A percentile compares a stretch with the other conserved stretches of the same genome.
phyloP scores from a whole-genome alignment of 768 basidiomycete species.

The Royoungia palumana region DNA sequence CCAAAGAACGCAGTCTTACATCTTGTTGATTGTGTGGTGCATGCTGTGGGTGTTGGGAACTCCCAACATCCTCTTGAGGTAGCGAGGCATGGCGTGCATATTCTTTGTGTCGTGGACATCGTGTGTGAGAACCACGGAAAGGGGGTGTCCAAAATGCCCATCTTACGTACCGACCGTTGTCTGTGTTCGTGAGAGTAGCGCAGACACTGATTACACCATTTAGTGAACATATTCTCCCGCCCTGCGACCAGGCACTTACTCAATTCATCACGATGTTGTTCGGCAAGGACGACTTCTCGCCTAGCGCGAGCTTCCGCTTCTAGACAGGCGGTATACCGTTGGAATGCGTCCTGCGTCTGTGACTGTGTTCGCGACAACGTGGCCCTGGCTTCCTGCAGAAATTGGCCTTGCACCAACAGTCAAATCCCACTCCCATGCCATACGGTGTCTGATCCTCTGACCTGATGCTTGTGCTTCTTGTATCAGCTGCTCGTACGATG shows the following conservation, averaged over 20 bases:
- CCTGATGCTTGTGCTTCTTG: constrained; percentile 61
- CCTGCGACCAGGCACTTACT: constrained; percentile 29
- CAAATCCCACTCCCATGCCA: constrained; percentile 1
- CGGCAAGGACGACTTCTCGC: constrained; percentile 58
- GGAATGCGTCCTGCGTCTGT: constrained; percentile 69
- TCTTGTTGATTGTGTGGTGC: constrained; percentile 31
- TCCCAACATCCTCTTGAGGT: constrained; percentile 29
- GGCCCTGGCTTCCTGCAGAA: constrained; percentile 57
- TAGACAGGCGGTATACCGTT: constrained; percentile 64
- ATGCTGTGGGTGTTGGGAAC: constrained; percentile 30
- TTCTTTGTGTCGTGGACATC: constrained; percentile 22
- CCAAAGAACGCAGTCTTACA: constrained; percentile 26
- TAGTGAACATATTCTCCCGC: constrained; percentile 16
- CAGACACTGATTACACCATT: constrained; percentile 28
- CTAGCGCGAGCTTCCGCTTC: constrained; percentile 66
- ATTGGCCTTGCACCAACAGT: constrained; percentile 45
- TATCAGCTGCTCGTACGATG: constrained; percentile 49
- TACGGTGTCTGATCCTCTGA: constrained; percentile 31
- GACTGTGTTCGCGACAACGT: constrained; percentile 63
- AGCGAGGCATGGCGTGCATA: constrained; percentile 32
- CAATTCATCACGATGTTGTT: constrained; percentile 66
- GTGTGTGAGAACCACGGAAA: constrained; percentile 21
- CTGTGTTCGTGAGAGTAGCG: constrained; percentile 35
- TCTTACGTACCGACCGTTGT: constrained; percentile 32
- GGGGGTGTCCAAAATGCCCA: constrained; percentile 7